phyloP scores from a whole-genome alignment of 1,284 basidiomycete genomes.

The Ceraceosorus bombacis region DNA sequence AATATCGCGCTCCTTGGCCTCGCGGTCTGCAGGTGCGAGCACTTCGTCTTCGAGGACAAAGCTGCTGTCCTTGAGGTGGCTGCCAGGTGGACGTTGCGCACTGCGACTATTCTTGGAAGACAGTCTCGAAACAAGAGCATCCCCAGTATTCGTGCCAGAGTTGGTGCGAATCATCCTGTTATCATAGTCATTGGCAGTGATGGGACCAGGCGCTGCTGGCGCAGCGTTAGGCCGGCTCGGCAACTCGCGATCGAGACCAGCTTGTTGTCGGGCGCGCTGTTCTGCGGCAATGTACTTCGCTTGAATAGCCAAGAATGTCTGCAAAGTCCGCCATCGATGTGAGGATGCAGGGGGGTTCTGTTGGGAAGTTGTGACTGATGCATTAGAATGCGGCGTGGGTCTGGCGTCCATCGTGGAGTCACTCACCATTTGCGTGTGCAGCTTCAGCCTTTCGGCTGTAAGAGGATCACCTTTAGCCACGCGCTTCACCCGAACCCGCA shows the following conservation, averaged over 20 bases:
- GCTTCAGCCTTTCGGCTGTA: slow-evolving; percentile 58
- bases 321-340: slow-evolving; percentile 53
- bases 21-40: slow-evolving; percentile 19
- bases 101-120: too few species aligned
- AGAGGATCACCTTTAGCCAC: slow-evolving; percentile 48
- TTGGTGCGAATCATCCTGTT: slow-evolving; percentile 9
- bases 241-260: slow-evolving; percentile 1
- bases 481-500: slow-evolving; percentile 52
- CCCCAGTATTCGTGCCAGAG: background rate
- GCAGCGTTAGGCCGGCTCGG: background rate
- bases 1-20: slow-evolving; percentile 30
- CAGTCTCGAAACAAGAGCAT: background rate
- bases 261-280: slow-evolving; percentile 34
- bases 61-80: slow-evolving; percentile 20
- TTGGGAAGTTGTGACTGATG: background rate
- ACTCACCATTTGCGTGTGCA: slow-evolving; percentile 77
- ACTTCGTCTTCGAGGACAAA: slow-evolving; percentile 23
- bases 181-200: slow-evolving; percentile 9
- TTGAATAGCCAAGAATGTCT: slow-evolving; percentile 54
- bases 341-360: slow-evolving; percentile 54
- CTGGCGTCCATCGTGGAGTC: slow-evolving; percentile 2
- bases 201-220: slow-evolving; percentile 1
- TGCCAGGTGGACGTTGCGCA: slow-evolving; percentile 7
- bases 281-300: slow-evolving; percentile 51
- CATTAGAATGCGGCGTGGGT: slow-evolving; percentile 10